Percentiles rank a stretch among this genome's conserved stretches.
Evolutionary conservation across 2,329 filamentous ascomycete species (phyloP).

Genomic region (Clarireedia sp.): DNA sequence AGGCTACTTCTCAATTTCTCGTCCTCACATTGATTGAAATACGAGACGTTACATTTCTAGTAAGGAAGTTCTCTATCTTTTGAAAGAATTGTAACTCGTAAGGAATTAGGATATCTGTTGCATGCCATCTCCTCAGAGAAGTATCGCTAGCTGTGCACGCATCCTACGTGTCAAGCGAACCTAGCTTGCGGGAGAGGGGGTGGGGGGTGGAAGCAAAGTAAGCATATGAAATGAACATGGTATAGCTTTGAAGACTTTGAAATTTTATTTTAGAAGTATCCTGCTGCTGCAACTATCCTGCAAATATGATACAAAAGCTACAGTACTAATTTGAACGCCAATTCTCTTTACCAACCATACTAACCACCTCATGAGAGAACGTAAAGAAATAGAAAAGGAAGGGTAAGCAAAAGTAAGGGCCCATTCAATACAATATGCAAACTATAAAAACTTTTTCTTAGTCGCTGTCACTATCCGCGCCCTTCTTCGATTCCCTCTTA

Average conservation of each 20-base stretch:
- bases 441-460: constrained; percentile 23
- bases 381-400: background rate
- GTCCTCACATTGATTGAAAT: too few species aligned
- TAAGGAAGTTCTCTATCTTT: too few species aligned
- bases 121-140: too few species aligned
- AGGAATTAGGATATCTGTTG: too few species aligned
- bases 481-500: constrained; percentile 43
- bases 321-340: background rate
- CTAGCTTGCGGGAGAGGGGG: background rate
- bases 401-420: background rate
- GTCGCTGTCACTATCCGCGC: constrained; percentile 39
- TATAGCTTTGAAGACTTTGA: background rate
- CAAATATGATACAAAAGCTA: constrained; percentile 19
- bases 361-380: background rate
- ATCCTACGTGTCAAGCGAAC: background rate
- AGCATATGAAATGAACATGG: background rate
- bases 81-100: too few species aligned
- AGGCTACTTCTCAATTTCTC: too few species aligned
- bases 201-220: background rate
- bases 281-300: constrained; percentile 14
- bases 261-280: background rate
- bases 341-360: background rate
- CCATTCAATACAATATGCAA: background rate
- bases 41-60: too few species aligned
- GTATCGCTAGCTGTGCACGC: too few species aligned